These are phyloP conservation scores for Vicia faba DNA, from an alignment of 306 rosid species.

Conservation along the genomic window DNA sequence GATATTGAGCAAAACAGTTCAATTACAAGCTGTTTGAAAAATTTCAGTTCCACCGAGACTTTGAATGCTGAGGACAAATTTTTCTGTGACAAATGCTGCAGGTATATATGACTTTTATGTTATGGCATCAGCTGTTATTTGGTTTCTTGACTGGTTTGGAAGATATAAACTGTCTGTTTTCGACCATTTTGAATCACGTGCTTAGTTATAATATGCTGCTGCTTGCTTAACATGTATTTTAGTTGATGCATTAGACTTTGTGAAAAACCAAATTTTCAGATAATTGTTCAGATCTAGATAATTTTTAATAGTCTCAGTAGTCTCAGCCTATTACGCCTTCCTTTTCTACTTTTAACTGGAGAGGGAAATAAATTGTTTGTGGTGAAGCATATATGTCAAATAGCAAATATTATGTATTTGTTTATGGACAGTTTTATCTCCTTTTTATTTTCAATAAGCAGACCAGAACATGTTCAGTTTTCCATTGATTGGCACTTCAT, in stretches of 20 bases:
- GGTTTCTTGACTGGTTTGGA: conserved; percentile 29
- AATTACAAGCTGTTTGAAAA: conserved; percentile 96
- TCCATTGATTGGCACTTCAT: conserved; percentile 14
- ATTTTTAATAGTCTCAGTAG: conserved; percentile 29
- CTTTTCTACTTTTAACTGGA: conserved; percentile 19
- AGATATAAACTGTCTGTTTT: conserved; percentile 16
- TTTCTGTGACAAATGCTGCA: conserved; percentile 99
- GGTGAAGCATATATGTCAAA: conserved; percentile 1
- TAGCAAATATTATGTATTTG: conserved; percentile 17
- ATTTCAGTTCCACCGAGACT: conserved; percentile 98
- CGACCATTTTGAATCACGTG: conserved; percentile 31
- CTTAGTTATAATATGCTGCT: conserved; percentile 11
- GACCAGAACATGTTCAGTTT: conserved; percentile 1
- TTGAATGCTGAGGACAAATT: conserved; percentile 98
- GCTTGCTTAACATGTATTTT: conserved; percentile 25
- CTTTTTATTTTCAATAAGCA: conserved; percentile 22
- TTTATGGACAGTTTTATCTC: background rate
- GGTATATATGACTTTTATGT: conserved; percentile 56
- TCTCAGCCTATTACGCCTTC: background rate
- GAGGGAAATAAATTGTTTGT: conserved; percentile 11
- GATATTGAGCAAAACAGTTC: conserved; percentile 99
- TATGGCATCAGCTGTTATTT: conserved; percentile 30
- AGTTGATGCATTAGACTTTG: background rate
- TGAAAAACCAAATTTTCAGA: conserved; percentile 11
- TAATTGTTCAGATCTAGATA: conserved; percentile 7